Conservation (phyloP, 371 early-diverging fungal genomes). For the Smittium mucronatum region DNA sequence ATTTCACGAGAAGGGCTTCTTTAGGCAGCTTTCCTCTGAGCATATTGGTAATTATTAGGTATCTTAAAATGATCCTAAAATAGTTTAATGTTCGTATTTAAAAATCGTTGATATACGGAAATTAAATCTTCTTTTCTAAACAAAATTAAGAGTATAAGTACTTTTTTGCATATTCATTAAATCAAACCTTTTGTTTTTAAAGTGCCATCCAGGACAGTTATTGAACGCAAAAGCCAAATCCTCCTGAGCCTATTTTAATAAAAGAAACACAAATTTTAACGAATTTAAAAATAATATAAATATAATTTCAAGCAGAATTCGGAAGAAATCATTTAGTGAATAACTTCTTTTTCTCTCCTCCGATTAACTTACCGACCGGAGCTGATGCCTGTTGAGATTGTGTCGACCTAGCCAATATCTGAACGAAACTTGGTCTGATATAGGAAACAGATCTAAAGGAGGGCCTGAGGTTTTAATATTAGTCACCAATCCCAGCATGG, state of each 20-base stretch:
- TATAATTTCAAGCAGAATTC: background rate
- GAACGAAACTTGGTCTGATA: slow-evolving; percentile 70
- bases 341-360: no score
- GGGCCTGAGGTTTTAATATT: slow-evolving; percentile 30
- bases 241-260: slow-evolving; percentile 57
- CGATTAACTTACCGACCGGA: slow-evolving; percentile 57
- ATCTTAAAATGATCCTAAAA: background rate
- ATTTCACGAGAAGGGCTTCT: background rate
- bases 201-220: slow-evolving; percentile 39
- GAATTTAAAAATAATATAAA: background rate
- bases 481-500: background rate
- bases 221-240: slow-evolving; percentile 57
- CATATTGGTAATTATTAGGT: background rate
- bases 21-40: background rate
- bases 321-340: slow-evolving; percentile 41
- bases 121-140: background rate
- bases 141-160: background rate
- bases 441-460: slow-evolving; percentile 54
- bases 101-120: background rate
- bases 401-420: slow-evolving; percentile 67
- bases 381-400: slow-evolving; percentile 69
- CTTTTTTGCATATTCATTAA: background rate
- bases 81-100: background rate
- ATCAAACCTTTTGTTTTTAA: slow-evolving; percentile 12
- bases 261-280: slow-evolving; percentile 35